phyloP scores from a whole-genome alignment of 2,329 filamentous ascomycete species.

The Aspergillus sp. region DNA sequence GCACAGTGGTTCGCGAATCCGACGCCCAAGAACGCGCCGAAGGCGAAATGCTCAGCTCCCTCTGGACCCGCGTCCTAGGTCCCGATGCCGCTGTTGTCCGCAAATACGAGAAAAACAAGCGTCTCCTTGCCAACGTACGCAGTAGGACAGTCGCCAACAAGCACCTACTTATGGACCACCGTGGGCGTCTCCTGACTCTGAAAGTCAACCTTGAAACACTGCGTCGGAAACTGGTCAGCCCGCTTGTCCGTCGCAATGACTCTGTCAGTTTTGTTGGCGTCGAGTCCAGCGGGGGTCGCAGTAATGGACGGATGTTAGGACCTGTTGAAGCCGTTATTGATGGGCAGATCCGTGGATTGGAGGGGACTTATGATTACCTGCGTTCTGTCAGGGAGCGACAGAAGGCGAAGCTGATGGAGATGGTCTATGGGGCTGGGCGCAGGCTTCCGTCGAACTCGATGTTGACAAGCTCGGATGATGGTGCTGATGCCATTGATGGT shows the following conservation, averaged over 20 bases:
- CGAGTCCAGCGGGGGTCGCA: constrained; percentile 18
- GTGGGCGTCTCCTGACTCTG: constrained; percentile 71
- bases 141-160: constrained; percentile 83
- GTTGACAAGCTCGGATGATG: constrained; percentile 16
- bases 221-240: constrained; percentile 73
- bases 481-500: not conserved
- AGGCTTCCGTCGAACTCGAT: constrained; percentile 20
- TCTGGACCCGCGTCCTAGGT: constrained; percentile 82
- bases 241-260: constrained; percentile 66
- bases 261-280: constrained; percentile 35
- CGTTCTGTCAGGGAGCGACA: constrained; percentile 69
- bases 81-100: constrained; percentile 65
- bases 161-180: constrained; percentile 76
- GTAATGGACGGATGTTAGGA: constrained; percentile 54
- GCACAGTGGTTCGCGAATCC: constrained; percentile 76
- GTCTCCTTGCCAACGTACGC: constrained; percentile 69
- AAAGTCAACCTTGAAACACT: constrained; percentile 84
- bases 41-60: constrained; percentile 69
- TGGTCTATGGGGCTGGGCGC: constrained; percentile 57
- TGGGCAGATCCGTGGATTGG: constrained; percentile 76
- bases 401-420: constrained; percentile 75
- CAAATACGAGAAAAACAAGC: constrained; percentile 87
- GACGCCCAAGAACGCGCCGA: constrained; percentile 73
- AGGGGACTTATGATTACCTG: constrained; percentile 72
- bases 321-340: constrained; percentile 52